Conservation (phyloP, 768 basidiomycete species). For the Coprinellus micaceus region DNA sequence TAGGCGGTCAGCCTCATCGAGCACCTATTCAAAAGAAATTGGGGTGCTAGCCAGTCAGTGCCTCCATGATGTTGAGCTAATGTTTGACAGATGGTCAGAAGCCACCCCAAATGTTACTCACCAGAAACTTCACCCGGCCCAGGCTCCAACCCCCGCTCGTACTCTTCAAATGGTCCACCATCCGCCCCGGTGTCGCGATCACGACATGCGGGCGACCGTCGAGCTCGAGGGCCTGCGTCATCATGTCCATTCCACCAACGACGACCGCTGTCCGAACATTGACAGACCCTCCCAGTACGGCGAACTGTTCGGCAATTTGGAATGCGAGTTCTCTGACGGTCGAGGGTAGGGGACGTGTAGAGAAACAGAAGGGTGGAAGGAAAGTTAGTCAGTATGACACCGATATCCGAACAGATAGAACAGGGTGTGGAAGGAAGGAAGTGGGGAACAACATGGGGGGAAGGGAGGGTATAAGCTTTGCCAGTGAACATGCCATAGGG, state of each 20-base stretch:
- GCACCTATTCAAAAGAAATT: slow-evolving; percentile 55
- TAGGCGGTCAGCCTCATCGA: slow-evolving; percentile 95
- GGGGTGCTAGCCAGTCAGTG: no score
- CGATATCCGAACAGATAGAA: no score
- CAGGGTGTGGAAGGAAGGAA: no score
- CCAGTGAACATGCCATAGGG: neutral
- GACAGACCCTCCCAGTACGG: slow-evolving; percentile 78
- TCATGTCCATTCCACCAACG: slow-evolving; percentile 99
- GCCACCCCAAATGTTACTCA: slow-evolving; percentile 29
- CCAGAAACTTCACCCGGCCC: slow-evolving; percentile 80
- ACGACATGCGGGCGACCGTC: slow-evolving; percentile 85
- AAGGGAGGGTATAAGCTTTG: no score
- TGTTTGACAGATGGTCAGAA: neutral
- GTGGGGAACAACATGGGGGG: no score
- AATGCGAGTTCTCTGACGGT: slow-evolving; percentile 84
- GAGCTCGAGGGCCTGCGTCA: slow-evolving; percentile 86
- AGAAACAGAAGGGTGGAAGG: neutral
- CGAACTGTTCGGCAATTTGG: slow-evolving; percentile 95
- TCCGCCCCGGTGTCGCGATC: slow-evolving; percentile 92
- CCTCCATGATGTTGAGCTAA: no score
- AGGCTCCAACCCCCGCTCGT: slow-evolving; percentile 80
- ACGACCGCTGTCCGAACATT: slow-evolving; percentile 83
- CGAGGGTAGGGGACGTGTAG: neutral
- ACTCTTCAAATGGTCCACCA: slow-evolving; percentile 86
- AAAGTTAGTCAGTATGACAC: no score